Percentiles rank a stretch among this genome's conserved stretches.
These are phyloP conservation scores for Lecanicillium sp. DNA, from an alignment of 2,329 filamentous ascomycete species.

Conservation along the genomic window DNA sequence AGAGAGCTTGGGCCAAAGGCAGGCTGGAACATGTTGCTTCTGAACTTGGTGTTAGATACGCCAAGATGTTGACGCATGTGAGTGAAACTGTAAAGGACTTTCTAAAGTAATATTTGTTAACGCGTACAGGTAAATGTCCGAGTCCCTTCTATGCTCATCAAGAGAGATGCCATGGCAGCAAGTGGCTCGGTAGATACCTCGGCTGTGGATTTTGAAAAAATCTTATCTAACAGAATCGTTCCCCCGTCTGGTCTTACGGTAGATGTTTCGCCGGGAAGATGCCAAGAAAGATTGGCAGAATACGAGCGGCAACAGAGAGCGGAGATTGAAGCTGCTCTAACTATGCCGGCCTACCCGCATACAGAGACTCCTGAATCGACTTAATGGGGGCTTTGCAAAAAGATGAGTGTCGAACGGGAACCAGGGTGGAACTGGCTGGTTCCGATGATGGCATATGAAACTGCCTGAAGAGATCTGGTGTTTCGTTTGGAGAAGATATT, in stretches of 20 bases:
- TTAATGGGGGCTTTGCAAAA: too few species aligned
- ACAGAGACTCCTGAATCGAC: too few species aligned
- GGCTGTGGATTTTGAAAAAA: conserved; percentile 36
- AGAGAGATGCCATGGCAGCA: conserved; percentile 44
- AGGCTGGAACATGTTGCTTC: conserved; percentile 49
- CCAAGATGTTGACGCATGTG: conserved; percentile 49
- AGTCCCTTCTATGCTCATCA: conserved; percentile 57
- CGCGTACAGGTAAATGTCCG: conserved; percentile 46
- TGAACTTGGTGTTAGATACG: conserved; percentile 53
- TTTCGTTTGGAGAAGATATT: too few species aligned
- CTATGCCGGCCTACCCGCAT: too few species aligned
- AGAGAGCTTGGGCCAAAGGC: conserved; percentile 50
- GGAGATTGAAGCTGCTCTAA: not conserved
- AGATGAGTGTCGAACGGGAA: too few species aligned
- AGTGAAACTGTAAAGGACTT: too few species aligned
- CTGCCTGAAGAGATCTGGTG: too few species aligned
- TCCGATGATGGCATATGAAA: too few species aligned
- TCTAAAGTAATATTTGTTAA: not conserved
- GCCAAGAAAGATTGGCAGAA: not conserved
- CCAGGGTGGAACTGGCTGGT: too few species aligned
- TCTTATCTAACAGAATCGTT: conserved; percentile 31
- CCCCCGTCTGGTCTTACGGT: conserved; percentile 4
- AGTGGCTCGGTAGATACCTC: conserved; percentile 16
- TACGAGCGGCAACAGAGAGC: conserved; percentile 2
- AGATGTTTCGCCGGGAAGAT: not conserved